Conservation (phyloP, 1,284 basidiomycete genomes). For the Cutaneotrichosporon cavernicola region DNA sequence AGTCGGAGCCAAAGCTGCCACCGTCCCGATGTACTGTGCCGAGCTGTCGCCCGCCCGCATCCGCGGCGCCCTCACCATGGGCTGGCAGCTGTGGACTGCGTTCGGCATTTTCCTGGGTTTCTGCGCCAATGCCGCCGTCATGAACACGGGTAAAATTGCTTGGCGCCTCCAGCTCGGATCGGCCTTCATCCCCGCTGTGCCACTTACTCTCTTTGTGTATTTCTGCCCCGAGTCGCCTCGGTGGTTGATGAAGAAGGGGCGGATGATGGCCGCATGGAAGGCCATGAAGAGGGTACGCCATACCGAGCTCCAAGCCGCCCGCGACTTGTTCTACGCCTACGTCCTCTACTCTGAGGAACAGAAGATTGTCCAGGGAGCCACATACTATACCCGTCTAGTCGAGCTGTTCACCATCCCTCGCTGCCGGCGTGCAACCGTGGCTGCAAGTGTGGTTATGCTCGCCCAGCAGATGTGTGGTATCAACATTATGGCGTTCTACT, state of each 20-base stretch:
- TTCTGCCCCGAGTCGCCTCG: slow-evolving; percentile 37
- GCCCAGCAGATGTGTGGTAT: slow-evolving; percentile 47
- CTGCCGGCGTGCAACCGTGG: slow-evolving; percentile 70
- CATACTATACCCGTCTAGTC: slow-evolving; percentile 52
- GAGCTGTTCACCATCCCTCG: slow-evolving; percentile 71
- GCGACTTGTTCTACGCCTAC: slow-evolving; percentile 65
- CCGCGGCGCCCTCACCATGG: slow-evolving; percentile 57
- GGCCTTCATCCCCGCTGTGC: slow-evolving; percentile 52
- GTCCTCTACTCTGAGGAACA: slow-evolving; percentile 65
- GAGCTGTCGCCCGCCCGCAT: slow-evolving; percentile 53
- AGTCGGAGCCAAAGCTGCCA: slow-evolving; percentile 54
- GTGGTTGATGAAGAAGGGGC: slow-evolving; percentile 43
- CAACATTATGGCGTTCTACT: slow-evolving; percentile 25
- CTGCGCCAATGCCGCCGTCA: slow-evolving; percentile 15
- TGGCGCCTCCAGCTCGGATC: slow-evolving; percentile 57
- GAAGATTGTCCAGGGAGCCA: slow-evolving; percentile 56
- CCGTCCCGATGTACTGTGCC: slow-evolving; percentile 54
- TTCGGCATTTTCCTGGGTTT: slow-evolving; percentile 39
- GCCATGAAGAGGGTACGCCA: slow-evolving; percentile 66
- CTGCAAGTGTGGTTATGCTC: slow-evolving; percentile 70
- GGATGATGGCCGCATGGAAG: slow-evolving; percentile 63
- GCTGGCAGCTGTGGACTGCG: slow-evolving; percentile 36
- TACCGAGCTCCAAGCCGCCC: slow-evolving; percentile 67
- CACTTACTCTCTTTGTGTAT: slow-evolving; percentile 15
- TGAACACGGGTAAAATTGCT: slow-evolving; percentile 32